Evolutionary conservation across 2,329 filamentous ascomycete genomes (phyloP).

Genomic region (Cladophialophora exuberans): DNA sequence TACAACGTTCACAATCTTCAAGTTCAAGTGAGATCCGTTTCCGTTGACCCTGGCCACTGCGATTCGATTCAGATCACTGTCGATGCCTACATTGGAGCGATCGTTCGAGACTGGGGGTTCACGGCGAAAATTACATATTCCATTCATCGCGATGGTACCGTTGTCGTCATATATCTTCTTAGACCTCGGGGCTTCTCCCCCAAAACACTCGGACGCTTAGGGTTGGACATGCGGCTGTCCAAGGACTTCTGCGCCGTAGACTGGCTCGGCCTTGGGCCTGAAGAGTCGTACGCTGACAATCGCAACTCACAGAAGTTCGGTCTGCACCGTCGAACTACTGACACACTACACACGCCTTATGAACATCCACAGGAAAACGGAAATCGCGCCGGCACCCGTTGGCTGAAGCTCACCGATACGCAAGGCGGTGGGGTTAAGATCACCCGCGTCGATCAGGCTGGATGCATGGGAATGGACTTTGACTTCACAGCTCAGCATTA

Average conservation of each 20-base stretch:
- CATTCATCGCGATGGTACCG: too few relatives aligned
- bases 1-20: conserved; percentile 33
- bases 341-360: conserved; percentile 60
- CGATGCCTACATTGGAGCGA: too few relatives aligned
- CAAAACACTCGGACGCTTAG: conserved; percentile 59
- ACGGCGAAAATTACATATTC: too few relatives aligned
- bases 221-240: conserved; percentile 60
- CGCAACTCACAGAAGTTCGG: conserved; percentile 62
- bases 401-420: conserved; percentile 49
- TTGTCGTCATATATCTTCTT: too few relatives aligned
- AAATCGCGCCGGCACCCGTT: conserved; percentile 64
- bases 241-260: conserved; percentile 51
- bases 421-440: conserved; percentile 67
- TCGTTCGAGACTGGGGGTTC: too few relatives aligned
- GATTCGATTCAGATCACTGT: too few relatives aligned
- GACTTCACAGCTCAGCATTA: too few relatives aligned
- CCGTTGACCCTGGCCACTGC: background rate
- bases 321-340: conserved; percentile 47
- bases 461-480: conserved; percentile 31
- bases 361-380: conserved; percentile 71
- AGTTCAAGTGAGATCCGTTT: conserved; percentile 23
- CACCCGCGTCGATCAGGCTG: conserved; percentile 14
- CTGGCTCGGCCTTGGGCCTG: conserved; percentile 68
- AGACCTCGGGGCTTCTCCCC: conserved; percentile 11
- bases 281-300: conserved; percentile 69